Percentiles rank a stretch among this genome's conserved stretches.
Evolutionary conservation across 306 rosid genomes (phyloP).

Genomic region (Datisca glomerata): DNA sequence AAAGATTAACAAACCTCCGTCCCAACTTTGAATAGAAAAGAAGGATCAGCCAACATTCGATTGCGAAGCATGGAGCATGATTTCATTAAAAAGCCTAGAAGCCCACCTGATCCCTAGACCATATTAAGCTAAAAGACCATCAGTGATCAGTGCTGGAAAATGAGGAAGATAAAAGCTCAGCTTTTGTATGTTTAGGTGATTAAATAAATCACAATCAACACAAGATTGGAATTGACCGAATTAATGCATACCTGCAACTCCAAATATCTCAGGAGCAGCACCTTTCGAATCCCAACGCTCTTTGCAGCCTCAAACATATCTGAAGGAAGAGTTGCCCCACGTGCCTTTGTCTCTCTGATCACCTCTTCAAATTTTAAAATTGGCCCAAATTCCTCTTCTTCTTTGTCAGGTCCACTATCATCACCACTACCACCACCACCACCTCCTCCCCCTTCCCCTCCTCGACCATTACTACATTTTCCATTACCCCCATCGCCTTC

Average conservation of each 20-base stretch:
- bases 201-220: too few relatives aligned
- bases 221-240: too few relatives aligned
- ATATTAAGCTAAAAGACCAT: slow-evolving; percentile 14
- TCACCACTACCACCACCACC: slow-evolving; percentile 10
- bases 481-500: slow-evolving; percentile 23
- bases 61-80: slow-evolving; percentile 65
- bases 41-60: slow-evolving; percentile 86
- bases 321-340: slow-evolving; percentile 33
- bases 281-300: slow-evolving; percentile 33
- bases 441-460: slow-evolving; percentile 16
- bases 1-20: slow-evolving; percentile 65
- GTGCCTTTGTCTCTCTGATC: slow-evolving; percentile 26
- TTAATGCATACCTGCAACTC: slow-evolving; percentile 44
- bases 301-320: slow-evolving; percentile 44
- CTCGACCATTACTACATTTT: slow-evolving; percentile 14
- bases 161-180: neutral
- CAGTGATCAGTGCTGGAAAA: slow-evolving; percentile 2
- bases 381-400: slow-evolving; percentile 35
- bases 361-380: slow-evolving; percentile 33
- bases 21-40: slow-evolving; percentile 85
- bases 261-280: slow-evolving; percentile 33
- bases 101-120: slow-evolving; percentile 62
- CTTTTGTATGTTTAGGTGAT: neutral
- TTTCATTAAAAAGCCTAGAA: slow-evolving; percentile 61
- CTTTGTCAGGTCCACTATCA: slow-evolving; percentile 13